Evolutionary conservation across 768 basidiomycete species (phyloP).

Genomic region (Filobasidium wieringae): DNA sequence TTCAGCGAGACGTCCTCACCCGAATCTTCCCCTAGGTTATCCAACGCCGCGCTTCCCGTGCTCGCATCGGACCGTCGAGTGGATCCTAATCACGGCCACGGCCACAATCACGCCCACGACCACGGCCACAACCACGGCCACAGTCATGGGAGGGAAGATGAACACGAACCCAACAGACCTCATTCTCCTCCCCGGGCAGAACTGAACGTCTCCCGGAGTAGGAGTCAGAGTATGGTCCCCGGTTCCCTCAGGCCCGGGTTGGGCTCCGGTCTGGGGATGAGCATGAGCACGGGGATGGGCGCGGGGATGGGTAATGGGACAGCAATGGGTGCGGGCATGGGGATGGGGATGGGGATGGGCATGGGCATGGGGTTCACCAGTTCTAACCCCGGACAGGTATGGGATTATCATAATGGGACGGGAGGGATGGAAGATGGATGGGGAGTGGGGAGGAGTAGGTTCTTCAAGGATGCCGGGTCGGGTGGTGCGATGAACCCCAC

Average conservation of each 20-base stretch:
- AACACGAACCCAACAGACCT: background rate
- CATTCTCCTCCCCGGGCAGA: conserved; percentile 29
- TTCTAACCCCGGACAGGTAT: background rate
- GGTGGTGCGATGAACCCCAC: background rate
- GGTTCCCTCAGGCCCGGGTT: conserved; percentile 22
- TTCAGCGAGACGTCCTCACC: conserved; percentile 34
- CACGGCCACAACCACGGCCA: background rate
- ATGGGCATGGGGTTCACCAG: background rate
- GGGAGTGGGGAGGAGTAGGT: background rate
- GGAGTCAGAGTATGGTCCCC: conserved; percentile 29
- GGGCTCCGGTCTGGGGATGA: conserved; percentile 23
- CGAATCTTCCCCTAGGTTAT: conserved; percentile 19
- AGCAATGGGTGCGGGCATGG: background rate
- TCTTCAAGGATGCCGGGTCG: background rate
- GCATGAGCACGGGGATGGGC: background rate
- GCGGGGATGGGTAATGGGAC: background rate
- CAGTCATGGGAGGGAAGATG: background rate
- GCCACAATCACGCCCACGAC: conserved; percentile 1
- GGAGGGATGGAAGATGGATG: no score
- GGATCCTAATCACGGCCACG: background rate
- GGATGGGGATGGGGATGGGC: background rate
- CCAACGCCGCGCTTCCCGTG: conserved; percentile 5
- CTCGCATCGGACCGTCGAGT: background rate
- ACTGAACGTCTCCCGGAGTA: conserved; percentile 26
- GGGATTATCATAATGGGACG: no score